Conservation (phyloP, 78 protist genomes). For the Pigoraptor vietnamica region DNA sequence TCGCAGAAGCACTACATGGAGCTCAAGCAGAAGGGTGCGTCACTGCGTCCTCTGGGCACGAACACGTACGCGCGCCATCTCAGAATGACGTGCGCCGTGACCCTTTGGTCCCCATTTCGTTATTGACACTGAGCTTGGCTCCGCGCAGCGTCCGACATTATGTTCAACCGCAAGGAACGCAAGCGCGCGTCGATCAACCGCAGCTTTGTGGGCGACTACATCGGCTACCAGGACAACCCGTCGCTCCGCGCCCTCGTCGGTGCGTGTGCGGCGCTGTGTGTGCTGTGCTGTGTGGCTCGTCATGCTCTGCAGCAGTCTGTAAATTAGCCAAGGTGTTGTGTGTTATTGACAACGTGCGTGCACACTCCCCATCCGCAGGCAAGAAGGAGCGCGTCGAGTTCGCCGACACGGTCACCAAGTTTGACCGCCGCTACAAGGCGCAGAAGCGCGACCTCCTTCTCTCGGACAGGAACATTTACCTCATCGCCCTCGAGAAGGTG, state of each 20-base stretch:
- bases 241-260: background rate
- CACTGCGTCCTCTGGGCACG: background rate
- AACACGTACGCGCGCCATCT: background rate
- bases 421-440: constrained; percentile 52
- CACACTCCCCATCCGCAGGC: background rate
- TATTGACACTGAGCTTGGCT: background rate
- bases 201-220: constrained; percentile 15
- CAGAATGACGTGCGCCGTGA: too few relatives aligned
- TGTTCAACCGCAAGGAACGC: constrained; percentile 12
- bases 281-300: background rate
- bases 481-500: constrained; percentile 30
- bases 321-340: too few relatives aligned
- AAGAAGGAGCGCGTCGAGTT: constrained; percentile 48
- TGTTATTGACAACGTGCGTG: too few relatives aligned
- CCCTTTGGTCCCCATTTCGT: background rate
- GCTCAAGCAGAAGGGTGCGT: constrained; percentile 1
- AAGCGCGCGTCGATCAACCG: background rate
- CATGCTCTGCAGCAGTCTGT: too few relatives aligned
- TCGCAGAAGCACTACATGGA: background rate
- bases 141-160: constrained; percentile 4
- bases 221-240: constrained; percentile 12
- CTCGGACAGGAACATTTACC: constrained; percentile 50
- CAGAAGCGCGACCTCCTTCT: constrained; percentile 62
- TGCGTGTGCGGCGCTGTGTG: background rate
- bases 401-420: constrained; percentile 60